Evolutionary conservation across 768 basidiomycete genomes (phyloP).

Genomic region (Termitomyces sp.): DNA sequence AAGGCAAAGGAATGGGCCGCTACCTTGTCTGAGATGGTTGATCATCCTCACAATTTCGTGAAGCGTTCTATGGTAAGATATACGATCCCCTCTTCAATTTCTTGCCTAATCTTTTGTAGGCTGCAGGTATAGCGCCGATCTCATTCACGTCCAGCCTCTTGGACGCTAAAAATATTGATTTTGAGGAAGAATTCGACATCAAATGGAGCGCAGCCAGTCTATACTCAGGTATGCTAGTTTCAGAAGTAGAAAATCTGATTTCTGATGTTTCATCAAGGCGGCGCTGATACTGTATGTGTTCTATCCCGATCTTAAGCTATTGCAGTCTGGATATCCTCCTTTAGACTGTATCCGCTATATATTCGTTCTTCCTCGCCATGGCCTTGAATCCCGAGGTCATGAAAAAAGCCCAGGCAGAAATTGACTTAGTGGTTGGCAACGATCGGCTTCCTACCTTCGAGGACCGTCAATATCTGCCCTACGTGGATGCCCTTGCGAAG

Average conservation of each 20-base stretch:
- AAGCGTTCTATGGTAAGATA: slow-evolving; percentile 49
- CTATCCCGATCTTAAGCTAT: background rate
- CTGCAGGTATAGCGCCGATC: slow-evolving; percentile 46
- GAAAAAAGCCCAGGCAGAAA: slow-evolving; percentile 57
- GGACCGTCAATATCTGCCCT: slow-evolving; percentile 54
- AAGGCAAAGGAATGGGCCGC: slow-evolving; percentile 47
- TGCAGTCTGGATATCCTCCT: slow-evolving; percentile 4
- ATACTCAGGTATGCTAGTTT: slow-evolving; percentile 35
- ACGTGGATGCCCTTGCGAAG: slow-evolving; percentile 52
- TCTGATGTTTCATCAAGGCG: slow-evolving; percentile 30
- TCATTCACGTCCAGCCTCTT: slow-evolving; percentile 59
- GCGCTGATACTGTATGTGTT: slow-evolving; percentile 47
- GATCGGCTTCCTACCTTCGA: slow-evolving; percentile 56
- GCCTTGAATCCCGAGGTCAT: slow-evolving; percentile 48
- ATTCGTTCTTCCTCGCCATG: slow-evolving; percentile 60
- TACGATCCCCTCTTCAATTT: slow-evolving; percentile 4
- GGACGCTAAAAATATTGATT: slow-evolving; percentile 40
- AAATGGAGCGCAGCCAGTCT: slow-evolving; percentile 63
- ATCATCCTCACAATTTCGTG: slow-evolving; percentile 49
- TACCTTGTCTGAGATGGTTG: slow-evolving; percentile 50
- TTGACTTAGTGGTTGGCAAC: slow-evolving; percentile 52
- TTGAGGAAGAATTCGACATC: slow-evolving; percentile 55
- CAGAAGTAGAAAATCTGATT: background rate
- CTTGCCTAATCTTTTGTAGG: slow-evolving; percentile 27
- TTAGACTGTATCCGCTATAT: slow-evolving; percentile 57